phyloP scores from a whole-genome alignment of 129 eudicot species.

The Artemisia annua region DNA sequence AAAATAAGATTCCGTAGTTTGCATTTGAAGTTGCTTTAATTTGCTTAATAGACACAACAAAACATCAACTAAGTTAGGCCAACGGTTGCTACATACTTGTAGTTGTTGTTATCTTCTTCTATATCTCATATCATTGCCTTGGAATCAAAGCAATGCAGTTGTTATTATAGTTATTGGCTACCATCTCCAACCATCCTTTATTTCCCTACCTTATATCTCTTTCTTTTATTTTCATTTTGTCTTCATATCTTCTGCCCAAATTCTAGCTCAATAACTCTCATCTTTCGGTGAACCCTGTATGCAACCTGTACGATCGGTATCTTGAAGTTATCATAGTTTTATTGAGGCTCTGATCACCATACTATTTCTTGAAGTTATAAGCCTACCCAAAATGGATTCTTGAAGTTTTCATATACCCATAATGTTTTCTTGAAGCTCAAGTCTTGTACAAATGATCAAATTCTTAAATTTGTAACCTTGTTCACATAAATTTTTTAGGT shows the following conservation, averaged over 20 bases:
- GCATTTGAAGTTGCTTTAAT: slow-evolving; percentile 44
- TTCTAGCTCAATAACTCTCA: background rate
- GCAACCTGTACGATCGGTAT: background rate
- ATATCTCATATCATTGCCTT: slow-evolving; percentile 51
- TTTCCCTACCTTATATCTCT: slow-evolving; percentile 33
- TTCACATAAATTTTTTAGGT: slow-evolving; percentile 10
- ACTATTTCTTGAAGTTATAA: background rate
- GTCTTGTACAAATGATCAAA: too few species aligned
- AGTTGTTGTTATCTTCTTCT: slow-evolving; percentile 19
- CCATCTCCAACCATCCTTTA: slow-evolving; percentile 73
- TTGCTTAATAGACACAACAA: slow-evolving; percentile 52
- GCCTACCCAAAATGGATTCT: background rate
- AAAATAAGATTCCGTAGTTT: slow-evolving; percentile 26
- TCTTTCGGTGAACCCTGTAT: background rate
- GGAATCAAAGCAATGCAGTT: slow-evolving; percentile 81
- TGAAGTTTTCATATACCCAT: background rate
- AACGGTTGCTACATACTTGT: slow-evolving; percentile 47
- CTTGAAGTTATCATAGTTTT: background rate
- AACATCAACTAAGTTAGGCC: slow-evolving; percentile 62
- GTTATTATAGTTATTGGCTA: slow-evolving; percentile 55
- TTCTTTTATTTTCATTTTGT: background rate
- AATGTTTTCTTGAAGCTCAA: too few species aligned
- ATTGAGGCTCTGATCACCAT: slow-evolving; percentile 9
- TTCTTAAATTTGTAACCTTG: background rate
- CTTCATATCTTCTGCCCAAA: slow-evolving; percentile 13